phyloP scores from a whole-genome alignment of 441 rosid species.

The Erodium moschatum region DNA sequence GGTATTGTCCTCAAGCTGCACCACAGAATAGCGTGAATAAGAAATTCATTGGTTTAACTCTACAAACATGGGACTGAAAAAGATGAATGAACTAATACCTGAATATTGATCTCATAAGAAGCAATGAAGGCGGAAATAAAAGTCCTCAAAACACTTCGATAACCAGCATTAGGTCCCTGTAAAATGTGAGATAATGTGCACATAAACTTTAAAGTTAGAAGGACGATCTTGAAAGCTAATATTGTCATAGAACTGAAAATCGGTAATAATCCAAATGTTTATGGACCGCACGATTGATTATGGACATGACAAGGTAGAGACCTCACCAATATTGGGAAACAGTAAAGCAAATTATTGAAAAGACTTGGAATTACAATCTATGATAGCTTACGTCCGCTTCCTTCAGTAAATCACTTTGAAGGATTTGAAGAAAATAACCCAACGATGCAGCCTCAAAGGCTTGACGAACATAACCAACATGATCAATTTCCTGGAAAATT shows the following conservation, averaged over 20 bases:
- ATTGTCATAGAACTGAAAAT: neutral
- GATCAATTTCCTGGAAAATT: constrained; percentile 69
- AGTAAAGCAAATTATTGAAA: constrained; percentile 9
- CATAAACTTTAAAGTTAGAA: constrained; percentile 15
- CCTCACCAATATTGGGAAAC: constrained; percentile 14
- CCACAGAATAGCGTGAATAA: constrained; percentile 20
- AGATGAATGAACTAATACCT: constrained; percentile 37
- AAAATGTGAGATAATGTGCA: constrained; percentile 7
- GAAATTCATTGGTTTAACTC: constrained; percentile 10
- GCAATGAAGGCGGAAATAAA: constrained; percentile 91
- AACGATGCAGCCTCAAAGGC: constrained; percentile 79
- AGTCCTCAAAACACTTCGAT: constrained; percentile 80
- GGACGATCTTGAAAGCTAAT: constrained; percentile 8
- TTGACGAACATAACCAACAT: constrained; percentile 75
- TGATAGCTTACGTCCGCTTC: constrained; percentile 64
- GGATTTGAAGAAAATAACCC: constrained; percentile 62
- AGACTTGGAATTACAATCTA: constrained; percentile 12
- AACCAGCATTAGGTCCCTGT: constrained; percentile 76
- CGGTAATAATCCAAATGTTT: neutral
- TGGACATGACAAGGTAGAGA: constrained; percentile 17
- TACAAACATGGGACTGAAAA: constrained; percentile 9
- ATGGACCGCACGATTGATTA: constrained; percentile 1
- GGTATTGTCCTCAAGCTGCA: constrained; percentile 64
- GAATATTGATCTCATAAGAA: constrained; percentile 88
- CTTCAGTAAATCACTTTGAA: constrained; percentile 57